These are phyloP conservation scores for Stromatinia cepivora DNA, from an alignment of 2,329 filamentous ascomycete species.

Conservation along the genomic window DNA sequence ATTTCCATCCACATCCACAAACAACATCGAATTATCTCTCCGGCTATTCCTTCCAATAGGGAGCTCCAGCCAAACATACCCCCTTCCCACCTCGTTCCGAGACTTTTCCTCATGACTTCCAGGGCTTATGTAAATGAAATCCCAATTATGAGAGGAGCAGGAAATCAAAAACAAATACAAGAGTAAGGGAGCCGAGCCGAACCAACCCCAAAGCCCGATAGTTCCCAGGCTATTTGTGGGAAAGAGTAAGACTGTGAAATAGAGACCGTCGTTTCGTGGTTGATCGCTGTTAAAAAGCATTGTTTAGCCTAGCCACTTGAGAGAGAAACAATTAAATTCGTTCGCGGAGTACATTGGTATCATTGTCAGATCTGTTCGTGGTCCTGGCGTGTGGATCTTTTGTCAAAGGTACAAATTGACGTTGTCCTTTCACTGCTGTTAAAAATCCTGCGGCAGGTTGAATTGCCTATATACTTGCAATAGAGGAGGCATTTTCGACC, in stretches of 20 bases:
- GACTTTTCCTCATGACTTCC: neutral
- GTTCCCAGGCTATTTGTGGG: neutral
- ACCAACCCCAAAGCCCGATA: neutral
- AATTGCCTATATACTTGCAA: constrained; percentile 3
- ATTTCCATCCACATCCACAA: neutral
- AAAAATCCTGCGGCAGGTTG: neutral
- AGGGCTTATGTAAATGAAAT: constrained; percentile 5
- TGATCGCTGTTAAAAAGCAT: neutral
- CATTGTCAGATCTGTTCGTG: constrained; percentile 1
- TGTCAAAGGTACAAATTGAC: neutral
- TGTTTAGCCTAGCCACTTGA: neutral
- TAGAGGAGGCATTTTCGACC: constrained; percentile 9
- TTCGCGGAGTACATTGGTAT: neutral
- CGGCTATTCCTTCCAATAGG: neutral
- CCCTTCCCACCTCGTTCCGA: neutral
- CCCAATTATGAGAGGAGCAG: neutral
- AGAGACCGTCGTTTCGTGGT: neutral
- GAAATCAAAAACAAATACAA: constrained; percentile 13
- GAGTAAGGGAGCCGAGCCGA: neutral
- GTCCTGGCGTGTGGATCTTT: neutral
- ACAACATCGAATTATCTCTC: constrained; percentile 1
- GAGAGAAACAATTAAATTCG: neutral
- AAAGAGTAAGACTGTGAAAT: neutral
- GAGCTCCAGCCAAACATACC: neutral
- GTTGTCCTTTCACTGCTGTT: neutral